These are phyloP conservation scores for Ophidiomyces ophidiicola DNA, from an alignment of 2,329 filamentous ascomycete genomes.

Conservation along the genomic window DNA sequence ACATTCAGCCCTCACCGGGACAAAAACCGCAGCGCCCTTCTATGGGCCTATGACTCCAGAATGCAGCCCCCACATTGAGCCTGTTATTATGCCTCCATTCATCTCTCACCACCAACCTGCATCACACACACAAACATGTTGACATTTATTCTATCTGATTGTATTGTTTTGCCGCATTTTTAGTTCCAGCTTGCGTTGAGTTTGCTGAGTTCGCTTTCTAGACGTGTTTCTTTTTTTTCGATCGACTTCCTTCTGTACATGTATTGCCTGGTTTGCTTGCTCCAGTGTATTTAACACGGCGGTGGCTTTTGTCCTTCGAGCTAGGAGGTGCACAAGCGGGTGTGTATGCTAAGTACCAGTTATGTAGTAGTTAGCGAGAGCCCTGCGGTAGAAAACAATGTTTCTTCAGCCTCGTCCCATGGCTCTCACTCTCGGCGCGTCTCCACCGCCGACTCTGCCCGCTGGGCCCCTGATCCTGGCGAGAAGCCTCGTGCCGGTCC, in stretches of 20 bases:
- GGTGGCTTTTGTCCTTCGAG: background rate
- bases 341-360: too few species aligned
- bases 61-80: background rate
- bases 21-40: background rate
- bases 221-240: background rate
- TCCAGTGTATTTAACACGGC: constrained; percentile 5
- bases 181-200: constrained; percentile 1
- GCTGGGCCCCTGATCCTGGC: too few species aligned
- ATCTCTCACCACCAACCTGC: too few species aligned
- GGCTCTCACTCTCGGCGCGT: too few species aligned
- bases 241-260: constrained; percentile 1
- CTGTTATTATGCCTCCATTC: background rate
- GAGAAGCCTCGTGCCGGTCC: too few species aligned
- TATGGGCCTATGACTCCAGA: background rate
- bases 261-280: background rate
- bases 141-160: background rate
- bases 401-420: too few species aligned
- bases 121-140: too few species aligned
- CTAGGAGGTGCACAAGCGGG: too few species aligned
- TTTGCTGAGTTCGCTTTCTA: background rate
- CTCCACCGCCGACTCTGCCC: too few species aligned
- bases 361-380: too few species aligned
- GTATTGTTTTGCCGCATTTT: too few species aligned
- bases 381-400: too few species aligned
- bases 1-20: background rate